Percentiles rank a stretch among this genome's conserved stretches.
Evolutionary conservation across 2,329 filamentous ascomycete genomes (phyloP).

Genomic region (Bertia moriformis): DNA sequence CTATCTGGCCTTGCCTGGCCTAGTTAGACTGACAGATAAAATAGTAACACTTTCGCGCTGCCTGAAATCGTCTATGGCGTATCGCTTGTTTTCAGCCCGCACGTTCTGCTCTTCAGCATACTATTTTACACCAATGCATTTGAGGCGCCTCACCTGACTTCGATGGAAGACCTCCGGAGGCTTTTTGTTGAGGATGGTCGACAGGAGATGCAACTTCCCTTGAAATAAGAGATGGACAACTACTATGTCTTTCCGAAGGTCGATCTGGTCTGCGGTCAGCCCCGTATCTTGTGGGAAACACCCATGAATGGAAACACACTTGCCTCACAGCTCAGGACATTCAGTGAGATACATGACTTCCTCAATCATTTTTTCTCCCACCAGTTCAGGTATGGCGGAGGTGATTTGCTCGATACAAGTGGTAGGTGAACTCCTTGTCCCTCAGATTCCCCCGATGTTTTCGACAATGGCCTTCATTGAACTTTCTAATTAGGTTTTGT

Average conservation of each 20-base stretch:
- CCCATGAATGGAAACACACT: constrained; percentile 6
- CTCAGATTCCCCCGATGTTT: too few species aligned
- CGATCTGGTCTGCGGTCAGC: constrained; percentile 5
- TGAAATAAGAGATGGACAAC: constrained; percentile 9
- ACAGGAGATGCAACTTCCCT: constrained; percentile 8
- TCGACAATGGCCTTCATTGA: too few species aligned
- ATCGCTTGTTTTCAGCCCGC: constrained; percentile 8
- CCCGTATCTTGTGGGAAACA: constrained; percentile 6
- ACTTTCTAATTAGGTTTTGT: constrained; percentile 6
- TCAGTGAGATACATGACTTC: constrained; percentile 8
- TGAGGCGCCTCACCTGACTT: constrained; percentile 7
- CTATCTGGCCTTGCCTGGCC: neutral
- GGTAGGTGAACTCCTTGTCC: constrained; percentile 4
- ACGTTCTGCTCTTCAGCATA: constrained; percentile 9
- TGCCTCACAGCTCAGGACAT: constrained; percentile 5
- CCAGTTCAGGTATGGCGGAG: constrained; percentile 8
- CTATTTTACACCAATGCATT: constrained; percentile 10
- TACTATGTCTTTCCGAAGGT: constrained; percentile 10
- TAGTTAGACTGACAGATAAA: neutral
- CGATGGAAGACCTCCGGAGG: constrained; percentile 8
- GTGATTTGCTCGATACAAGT: constrained; percentile 9
- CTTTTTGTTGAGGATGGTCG: constrained; percentile 6
- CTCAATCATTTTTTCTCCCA: constrained; percentile 8
- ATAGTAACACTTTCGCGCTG: constrained; percentile 7
- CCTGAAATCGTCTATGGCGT: constrained; percentile 7